These are phyloP conservation scores for Globisporangium middletonii DNA, from an alignment of 352 stramenopile species.

Conservation along the genomic window DNA sequence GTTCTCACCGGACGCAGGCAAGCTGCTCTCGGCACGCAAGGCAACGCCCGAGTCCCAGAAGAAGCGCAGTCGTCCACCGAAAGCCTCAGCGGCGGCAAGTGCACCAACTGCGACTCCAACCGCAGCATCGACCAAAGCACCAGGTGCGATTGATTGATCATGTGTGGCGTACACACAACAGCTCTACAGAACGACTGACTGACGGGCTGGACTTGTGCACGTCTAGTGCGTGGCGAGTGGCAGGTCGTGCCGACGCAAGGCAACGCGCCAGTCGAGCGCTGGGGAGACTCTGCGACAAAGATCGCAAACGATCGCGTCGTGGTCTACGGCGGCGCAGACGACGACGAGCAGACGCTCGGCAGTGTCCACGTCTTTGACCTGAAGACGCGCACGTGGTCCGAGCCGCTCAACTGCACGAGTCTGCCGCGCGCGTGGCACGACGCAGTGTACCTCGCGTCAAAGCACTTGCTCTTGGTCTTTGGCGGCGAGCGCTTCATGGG, in stretches of 20 bases:
- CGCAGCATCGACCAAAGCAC: constrained; percentile 2
- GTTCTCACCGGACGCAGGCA: constrained; percentile 42
- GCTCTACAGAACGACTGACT: too few species aligned
- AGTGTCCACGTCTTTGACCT: constrained; percentile 88
- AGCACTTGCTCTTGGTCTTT: constrained; percentile 91
- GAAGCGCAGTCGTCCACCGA: constrained; percentile 28
- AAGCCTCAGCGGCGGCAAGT: constrained; percentile 12
- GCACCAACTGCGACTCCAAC: constrained; percentile 4
- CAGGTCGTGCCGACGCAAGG: constrained; percentile 33
- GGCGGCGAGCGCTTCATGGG: constrained; percentile 79
- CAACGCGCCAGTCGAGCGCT: constrained; percentile 47
- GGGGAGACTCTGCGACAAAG: constrained; percentile 87
- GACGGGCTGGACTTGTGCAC: not conserved
- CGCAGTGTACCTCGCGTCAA: constrained; percentile 80
- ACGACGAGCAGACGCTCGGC: constrained; percentile 75
- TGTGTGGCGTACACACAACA: too few species aligned
- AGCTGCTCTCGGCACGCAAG: constrained; percentile 22
- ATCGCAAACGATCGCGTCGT: constrained; percentile 85
- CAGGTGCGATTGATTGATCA: constrained; percentile 13
- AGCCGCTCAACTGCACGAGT: constrained; percentile 87
- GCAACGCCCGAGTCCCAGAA: constrained; percentile 30
- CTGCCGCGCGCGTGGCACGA: constrained; percentile 89
- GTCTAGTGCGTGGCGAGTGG: constrained; percentile 21
- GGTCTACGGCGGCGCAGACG: constrained; percentile 89
- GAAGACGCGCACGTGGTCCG: constrained; percentile 60